Evolutionary conservation across 2,329 filamentous ascomycete genomes (phyloP).

Genomic region (Calonectria montana): DNA sequence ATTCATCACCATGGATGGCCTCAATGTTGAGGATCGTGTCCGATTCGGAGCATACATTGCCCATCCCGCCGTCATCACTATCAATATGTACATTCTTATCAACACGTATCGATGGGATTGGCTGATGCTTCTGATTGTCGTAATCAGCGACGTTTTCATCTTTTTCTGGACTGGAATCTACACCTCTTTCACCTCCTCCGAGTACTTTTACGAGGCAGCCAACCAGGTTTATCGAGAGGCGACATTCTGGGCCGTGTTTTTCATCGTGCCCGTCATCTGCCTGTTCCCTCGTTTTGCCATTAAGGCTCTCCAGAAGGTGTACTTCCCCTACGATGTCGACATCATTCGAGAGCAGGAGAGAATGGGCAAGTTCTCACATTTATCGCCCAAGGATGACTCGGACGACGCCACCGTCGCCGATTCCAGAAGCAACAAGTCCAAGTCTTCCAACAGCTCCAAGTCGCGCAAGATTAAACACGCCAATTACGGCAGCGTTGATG

Average conservation of each 20-base stretch:
- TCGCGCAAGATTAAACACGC: constrained; percentile 64
- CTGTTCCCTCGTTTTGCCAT: constrained; percentile 87
- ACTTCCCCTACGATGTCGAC: constrained; percentile 91
- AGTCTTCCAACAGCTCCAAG: constrained; percentile 68
- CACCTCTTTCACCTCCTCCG: constrained; percentile 61
- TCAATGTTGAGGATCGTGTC: constrained; percentile 81
- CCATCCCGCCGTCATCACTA: constrained; percentile 84
- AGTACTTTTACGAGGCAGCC: constrained; percentile 79
- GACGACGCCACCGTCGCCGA: constrained; percentile 53
- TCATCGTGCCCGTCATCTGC: constrained; percentile 84
- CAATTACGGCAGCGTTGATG: constrained; percentile 76
- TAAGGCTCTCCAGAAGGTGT: constrained; percentile 94
- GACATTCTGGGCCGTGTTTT: constrained; percentile 87
- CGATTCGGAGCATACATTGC: constrained; percentile 90
- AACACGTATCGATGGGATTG: constrained; percentile 99
- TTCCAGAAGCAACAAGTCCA: constrained; percentile 53
- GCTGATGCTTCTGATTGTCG: constrained; percentile 87
- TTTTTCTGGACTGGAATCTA: constrained; percentile 98
- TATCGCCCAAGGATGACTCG: constrained; percentile 56
- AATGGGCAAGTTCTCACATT: constrained; percentile 83
- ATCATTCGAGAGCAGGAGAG: constrained; percentile 94
- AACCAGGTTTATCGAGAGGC: constrained; percentile 82
- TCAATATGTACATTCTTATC: constrained; percentile 94
- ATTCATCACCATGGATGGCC: constrained; percentile 78
- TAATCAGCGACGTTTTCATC: constrained; percentile 85